phyloP scores from a whole-genome alignment of 2,329 filamentous ascomycete species.

The Fusarium nodosum region DNA sequence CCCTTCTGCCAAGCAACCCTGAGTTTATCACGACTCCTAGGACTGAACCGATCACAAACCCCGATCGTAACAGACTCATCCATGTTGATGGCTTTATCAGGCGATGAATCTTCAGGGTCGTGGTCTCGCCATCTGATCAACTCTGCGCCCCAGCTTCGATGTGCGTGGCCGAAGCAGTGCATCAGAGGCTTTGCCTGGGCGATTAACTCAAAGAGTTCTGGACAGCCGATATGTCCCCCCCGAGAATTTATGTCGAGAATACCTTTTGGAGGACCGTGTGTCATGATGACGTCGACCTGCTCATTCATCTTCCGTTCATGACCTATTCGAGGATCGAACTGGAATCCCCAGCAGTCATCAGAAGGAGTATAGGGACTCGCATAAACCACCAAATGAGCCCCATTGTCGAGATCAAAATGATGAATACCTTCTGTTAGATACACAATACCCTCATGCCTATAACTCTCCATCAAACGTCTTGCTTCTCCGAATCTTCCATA shows the following conservation, averaged over 20 bases:
- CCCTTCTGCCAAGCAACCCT: neutral
- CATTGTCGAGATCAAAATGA: constrained; percentile 57
- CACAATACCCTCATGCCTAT: constrained; percentile 50
- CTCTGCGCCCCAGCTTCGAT: constrained; percentile 56
- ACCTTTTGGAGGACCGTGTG: constrained; percentile 55
- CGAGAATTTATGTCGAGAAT: constrained; percentile 57
- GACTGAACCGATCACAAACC: constrained; percentile 39
- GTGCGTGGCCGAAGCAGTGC: constrained; percentile 56
- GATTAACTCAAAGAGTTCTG: constrained; percentile 49
- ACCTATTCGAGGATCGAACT: constrained; percentile 52
- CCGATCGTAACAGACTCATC: constrained; percentile 56
- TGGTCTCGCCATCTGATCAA: constrained; percentile 61
- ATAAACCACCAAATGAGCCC: constrained; percentile 59
- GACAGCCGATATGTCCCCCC: constrained; percentile 49
- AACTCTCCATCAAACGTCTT: constrained; percentile 42
- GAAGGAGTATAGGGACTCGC: constrained; percentile 62
- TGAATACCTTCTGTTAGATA: constrained; percentile 60
- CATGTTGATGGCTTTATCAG: constrained; percentile 63
- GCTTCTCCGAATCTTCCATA: constrained; percentile 57
- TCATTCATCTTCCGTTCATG: constrained; percentile 45
- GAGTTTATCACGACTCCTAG: neutral
- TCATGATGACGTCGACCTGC: constrained; percentile 51
- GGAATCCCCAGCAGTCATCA: constrained; percentile 58
- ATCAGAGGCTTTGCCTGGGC: constrained; percentile 47
- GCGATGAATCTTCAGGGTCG: constrained; percentile 10